These are phyloP conservation scores for Boletales sp. DNA, from an alignment of 768 basidiomycete genomes.

Conservation along the genomic window DNA sequence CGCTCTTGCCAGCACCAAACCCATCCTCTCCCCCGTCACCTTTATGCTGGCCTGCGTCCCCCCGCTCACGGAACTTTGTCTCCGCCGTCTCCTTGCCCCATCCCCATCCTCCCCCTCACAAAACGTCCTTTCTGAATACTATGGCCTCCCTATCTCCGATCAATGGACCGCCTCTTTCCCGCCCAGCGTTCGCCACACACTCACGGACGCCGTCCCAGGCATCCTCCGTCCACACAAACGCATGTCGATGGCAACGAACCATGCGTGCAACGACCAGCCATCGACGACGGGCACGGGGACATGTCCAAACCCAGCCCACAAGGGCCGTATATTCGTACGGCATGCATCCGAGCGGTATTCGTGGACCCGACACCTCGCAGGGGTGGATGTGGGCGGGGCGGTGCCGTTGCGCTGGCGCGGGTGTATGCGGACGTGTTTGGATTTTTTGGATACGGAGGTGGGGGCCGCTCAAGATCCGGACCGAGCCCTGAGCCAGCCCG, in stretches of 20 bases:
- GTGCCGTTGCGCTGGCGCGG: conserved; percentile 70
- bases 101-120: conserved; percentile 2
- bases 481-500: too few relatives aligned
- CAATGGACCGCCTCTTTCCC: conserved; percentile 21
- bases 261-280: neutral
- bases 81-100: conserved; percentile 36
- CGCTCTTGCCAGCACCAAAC: neutral
- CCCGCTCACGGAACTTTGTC: conserved; percentile 35
- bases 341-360: conserved; percentile 61
- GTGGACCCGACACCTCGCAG: conserved; percentile 58
- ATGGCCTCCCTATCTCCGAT: conserved; percentile 31
- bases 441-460: conserved; percentile 44
- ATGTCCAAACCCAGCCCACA: conserved; percentile 41
- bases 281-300: conserved; percentile 39
- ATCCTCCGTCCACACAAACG: conserved; percentile 14
- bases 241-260: neutral
- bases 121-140: conserved; percentile 20
- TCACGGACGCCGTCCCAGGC: conserved; percentile 28
- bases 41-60: conserved; percentile 21
- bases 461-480: too few relatives aligned
- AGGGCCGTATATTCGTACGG: conserved; percentile 42
- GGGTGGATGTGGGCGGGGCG: conserved; percentile 46
- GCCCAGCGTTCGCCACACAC: conserved; percentile 19
- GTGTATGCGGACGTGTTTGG: conserved; percentile 59
- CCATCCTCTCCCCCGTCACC: conserved; percentile 19